Evolutionary conservation across 257 asterid species (phyloP), one percentile per base, ranked within the genome.

Genomic region (Solanum pimpinellifolium): DNA sequence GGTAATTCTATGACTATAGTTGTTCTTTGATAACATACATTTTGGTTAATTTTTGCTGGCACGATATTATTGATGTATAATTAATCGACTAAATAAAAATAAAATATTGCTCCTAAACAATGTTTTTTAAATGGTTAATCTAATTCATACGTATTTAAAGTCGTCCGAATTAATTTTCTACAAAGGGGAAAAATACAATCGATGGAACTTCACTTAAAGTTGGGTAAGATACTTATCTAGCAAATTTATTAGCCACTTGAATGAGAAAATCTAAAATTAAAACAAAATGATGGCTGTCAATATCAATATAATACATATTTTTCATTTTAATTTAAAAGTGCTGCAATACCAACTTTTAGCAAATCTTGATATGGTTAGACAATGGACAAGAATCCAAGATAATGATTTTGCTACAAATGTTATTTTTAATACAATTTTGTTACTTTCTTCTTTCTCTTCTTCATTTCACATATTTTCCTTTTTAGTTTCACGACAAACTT

Each of bases 281-380:
- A 46, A 27, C n/a, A 27, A 80, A 80, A 15, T 3, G 69, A 47
- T 83, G 46, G 65, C 49, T 68, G 89, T 84, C 89, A 76, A 75
- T 62, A 84, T 89, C 91, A 87, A 10, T 72, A 33, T 72, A 7
- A 60, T 68, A 81, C 52, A 77, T 89, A 83, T 76, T 87, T 56
- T 76, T 87, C 86, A 77, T 85, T 46, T 83, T 9, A 49, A 89
- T 87, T 76, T 88, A 85, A n/a, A 21, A 88, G 85, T 90, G 90
- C 76, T 83, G 72, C 90, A 87, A 88, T 88, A 88, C 90, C 88
- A 83, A 84, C 90, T 88, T 88, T 65, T 65, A 49, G 68, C 87
- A 86, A 78, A 90, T 83, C 90, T 75, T 41, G 89, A 86, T 83
- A 88, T 84, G 66, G 87, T 83, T 88, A 90, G 87, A 86, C 86